Evolutionary conservation across 2,329 filamentous ascomycete species (phyloP), one percentile per base, ranked within the genome.

Genomic region (Fusarium secorum): DNA sequence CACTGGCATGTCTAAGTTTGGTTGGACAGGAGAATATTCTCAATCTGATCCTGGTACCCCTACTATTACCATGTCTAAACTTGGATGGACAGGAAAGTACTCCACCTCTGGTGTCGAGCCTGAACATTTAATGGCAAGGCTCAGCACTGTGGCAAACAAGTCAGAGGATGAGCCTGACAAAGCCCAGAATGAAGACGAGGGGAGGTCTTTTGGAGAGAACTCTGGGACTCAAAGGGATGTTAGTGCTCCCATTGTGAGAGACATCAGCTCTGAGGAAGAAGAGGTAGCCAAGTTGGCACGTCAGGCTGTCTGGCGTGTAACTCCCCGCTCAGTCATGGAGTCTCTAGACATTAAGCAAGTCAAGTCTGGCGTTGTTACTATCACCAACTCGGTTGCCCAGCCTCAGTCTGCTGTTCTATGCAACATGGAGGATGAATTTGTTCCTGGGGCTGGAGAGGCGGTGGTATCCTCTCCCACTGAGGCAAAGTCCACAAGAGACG

Each of bases 161-260:
- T 38, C 18, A n/a, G 36, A 45, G 17, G n/a, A 24, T 11, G n/a
- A 13, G 6, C 14, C 17, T 5, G 17, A 4, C 5, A 32, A 22
- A 14, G 6, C 20, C 9, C 13, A 35, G n/a, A 6, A 4, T 17
- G 30, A 2, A 46, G 38, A 26, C 1, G 28, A 33, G 6, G 28
- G 3, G 7, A 6, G 0, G 20, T 6, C 30, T 26, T n/a, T 18
- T 26, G 22, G 2, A 7, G 10, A 24, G 14, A 15, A 7, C 22
- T 38, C 22, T 7, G 3, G 4, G 14, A 26, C 14, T 15, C 5
- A 36, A n/a, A 3, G 7, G 3, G 22, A 2, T 26, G 18, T 6
- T 5, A n/a, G 5, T 36, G 10, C 13, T 20, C n/a, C 14, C 18
- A 15, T 11, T 5, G 10, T 15, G 14, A 17, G 22, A 7, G 22